These are phyloP conservation scores for Calonectria ilicicola DNA, from an alignment of 2,329 filamentous ascomycete genomes.

Conservation along the genomic window DNA sequence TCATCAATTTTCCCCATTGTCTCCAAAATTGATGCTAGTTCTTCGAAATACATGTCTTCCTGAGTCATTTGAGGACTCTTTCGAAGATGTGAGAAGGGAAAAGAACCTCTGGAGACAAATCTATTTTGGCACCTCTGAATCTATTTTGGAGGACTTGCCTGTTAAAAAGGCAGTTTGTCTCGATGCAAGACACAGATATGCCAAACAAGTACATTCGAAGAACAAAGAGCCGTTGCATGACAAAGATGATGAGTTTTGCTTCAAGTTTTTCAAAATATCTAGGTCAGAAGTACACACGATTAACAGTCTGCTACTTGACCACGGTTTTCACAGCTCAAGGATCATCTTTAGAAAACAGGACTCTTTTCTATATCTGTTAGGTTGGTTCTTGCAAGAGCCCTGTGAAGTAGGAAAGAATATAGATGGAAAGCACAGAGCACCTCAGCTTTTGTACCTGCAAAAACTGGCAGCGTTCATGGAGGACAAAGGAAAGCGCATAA, in stretches of 20 bases:
- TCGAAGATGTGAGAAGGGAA: background rate
- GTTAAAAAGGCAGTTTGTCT: background rate
- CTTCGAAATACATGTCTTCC: background rate
- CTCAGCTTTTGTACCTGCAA: background rate
- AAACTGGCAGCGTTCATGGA: background rate
- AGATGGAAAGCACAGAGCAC: background rate
- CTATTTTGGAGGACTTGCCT: background rate
- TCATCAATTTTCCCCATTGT: background rate
- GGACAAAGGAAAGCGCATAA: background rate
- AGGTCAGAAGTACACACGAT: background rate
- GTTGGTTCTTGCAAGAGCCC: background rate
- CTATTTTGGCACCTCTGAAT: background rate
- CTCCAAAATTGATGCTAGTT: background rate
- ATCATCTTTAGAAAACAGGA: background rate
- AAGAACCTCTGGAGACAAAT: background rate
- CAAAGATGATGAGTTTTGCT: background rate
- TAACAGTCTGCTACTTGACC: background rate
- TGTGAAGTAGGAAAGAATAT: background rate
- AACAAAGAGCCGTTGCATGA: background rate
- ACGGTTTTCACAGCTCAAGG: background rate
- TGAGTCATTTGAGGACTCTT: background rate
- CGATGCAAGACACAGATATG: background rate
- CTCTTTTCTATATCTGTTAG: background rate
- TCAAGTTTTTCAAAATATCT: background rate
- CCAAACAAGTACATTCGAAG: background rate